Evolutionary conservation across 768 basidiomycete genomes (phyloP), one percentile per base, ranked within the genome.

Genomic region (Trametes cingulata): DNA sequence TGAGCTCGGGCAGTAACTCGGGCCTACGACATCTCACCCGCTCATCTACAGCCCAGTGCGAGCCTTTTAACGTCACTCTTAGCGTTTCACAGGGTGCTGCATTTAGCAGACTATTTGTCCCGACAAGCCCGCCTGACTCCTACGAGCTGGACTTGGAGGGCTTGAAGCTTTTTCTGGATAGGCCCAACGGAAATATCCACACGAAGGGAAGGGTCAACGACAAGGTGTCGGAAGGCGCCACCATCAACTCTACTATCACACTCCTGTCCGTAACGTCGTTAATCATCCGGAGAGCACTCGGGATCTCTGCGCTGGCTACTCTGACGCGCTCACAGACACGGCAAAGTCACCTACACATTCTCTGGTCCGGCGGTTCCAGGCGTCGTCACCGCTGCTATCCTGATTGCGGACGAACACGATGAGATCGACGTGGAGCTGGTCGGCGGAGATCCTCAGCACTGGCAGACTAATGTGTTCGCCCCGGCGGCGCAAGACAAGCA

Each of bases 361-460:
- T 45, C 57, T 6, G 74, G 72, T 0, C 77, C 78, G 0, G 33
- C 51, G 1, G 65, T 74, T 9, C 20, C 74, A 4, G 77, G 78
- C 6, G 71, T 75, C 3, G 75, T 80, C 20, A 73, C 76, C 6
- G 79, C 79, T 1, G 74, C 70, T 6, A 78, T 80, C 36, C 61
- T 79, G 20, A 75, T 78, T 9, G 66, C 66, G 1, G 56, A 61
- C n/a, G 48, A 70, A 36, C 51, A 56, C 15, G 78, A 79, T 61
- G 77, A 81, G 55, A 76, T 79, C 29, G 79, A 81, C 61, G 64
- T 80, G 37, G 79, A 81, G 58, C 61, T 77, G 6, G 65, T 79
- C 7, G 75, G 76, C n/a, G 74, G 74, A 6, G 74, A 78, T 56
- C 61, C 70, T 2, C 24, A 37, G 12, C 70, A 74, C 64, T 79